Evolutionary conservation across 2,329 filamentous ascomycete genomes (phyloP).

Genomic region (Colletotrichum lupini): DNA sequence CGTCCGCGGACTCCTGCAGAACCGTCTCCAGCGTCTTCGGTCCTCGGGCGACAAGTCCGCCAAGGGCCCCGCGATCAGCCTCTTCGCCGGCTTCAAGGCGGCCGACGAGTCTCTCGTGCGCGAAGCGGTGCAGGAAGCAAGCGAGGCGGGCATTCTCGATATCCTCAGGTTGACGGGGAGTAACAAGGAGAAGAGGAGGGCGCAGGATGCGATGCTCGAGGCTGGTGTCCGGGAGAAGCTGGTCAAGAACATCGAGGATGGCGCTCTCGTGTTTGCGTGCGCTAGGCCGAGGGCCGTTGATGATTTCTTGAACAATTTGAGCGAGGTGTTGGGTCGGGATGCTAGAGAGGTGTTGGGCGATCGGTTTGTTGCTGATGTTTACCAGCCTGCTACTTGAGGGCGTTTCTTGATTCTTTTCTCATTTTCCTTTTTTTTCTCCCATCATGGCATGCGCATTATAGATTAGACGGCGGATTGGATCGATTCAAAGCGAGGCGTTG

Average conservation of each 20-base stretch:
- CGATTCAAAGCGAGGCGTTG: conserved; percentile 8
- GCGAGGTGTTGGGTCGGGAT: conserved; percentile 29
- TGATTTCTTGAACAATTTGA: conserved; percentile 25
- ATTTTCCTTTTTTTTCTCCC: background rate
- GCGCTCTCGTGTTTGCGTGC: conserved; percentile 33
- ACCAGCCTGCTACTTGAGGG: conserved; percentile 28
- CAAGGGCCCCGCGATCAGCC: conserved; percentile 17
- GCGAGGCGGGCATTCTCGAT: conserved; percentile 24
- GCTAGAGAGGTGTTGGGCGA: conserved; percentile 31
- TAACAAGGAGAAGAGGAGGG: conserved; percentile 26
- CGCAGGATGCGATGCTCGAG: conserved; percentile 33
- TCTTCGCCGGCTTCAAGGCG: conserved; percentile 33
- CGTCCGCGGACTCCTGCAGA: conserved; percentile 26
- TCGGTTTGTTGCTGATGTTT: conserved; percentile 32
- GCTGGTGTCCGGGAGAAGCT: conserved; percentile 13
- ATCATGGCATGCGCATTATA: background rate
- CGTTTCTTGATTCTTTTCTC: background rate
- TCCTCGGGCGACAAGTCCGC: background rate
- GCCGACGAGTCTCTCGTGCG: conserved; percentile 24
- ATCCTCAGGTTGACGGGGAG: conserved; percentile 14
- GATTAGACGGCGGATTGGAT: background rate
- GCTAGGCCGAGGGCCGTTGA: conserved; percentile 31
- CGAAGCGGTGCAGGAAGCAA: conserved; percentile 29
- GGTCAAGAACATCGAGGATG: conserved; percentile 13
- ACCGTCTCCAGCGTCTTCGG: background rate